Base-by-base conservation (phyloP, 371 early-diverging fungal genomes). In the Lichtheimia hyalospora region DNA sequence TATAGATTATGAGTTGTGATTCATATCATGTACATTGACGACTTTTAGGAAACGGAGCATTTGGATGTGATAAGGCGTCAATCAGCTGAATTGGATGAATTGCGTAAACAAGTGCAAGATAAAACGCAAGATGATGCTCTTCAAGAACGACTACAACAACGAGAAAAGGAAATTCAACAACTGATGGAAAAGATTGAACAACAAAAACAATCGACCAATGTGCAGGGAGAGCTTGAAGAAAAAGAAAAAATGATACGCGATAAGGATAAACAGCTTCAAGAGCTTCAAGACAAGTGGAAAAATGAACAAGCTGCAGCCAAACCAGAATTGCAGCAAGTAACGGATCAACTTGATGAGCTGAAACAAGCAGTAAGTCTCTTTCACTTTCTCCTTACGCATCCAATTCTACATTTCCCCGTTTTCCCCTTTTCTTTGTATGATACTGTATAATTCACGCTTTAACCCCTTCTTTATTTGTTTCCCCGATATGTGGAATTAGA, bases 311-410 rank as follows among this genome's bases (percentile, higher is more conserved):
- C 75, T 2, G 74, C 71, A 54, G 61, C 69, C 25, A 76, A 69
- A 49, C 80, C 80, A 24, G 75, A 73, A 6, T 60, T 80, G 34
- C 61, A 68, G 10, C 72, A 70, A 66, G 70, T 72, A 4, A 67
- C 67, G 14, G 48, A 63, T 24, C 79, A 78, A 61, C 49, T 79
- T 42, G 71, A 74, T 25, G 67, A 71, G 40, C 54, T 77, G 16
- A 73, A 74, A 50, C 57, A 65, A 46, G 77, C 77, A 10, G 77
- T 73, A 66, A 70, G 68, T 49, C 28, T 20, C 43, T 14, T 16
- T 15, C 14, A 0, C 28, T 8, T 23, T 18, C 41, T 54, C 39
- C 25, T 52, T 34, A 34, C 5, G 10, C 34, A 34, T 34, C 34
- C 34, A 34, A 34, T 46, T 46, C 46, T 46, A 46, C 46, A n/a